Evolutionary conservation across 306 rosid genomes (phyloP), one percentile per base, ranked within the genome.

Genomic region (Casuarina glauca): DNA sequence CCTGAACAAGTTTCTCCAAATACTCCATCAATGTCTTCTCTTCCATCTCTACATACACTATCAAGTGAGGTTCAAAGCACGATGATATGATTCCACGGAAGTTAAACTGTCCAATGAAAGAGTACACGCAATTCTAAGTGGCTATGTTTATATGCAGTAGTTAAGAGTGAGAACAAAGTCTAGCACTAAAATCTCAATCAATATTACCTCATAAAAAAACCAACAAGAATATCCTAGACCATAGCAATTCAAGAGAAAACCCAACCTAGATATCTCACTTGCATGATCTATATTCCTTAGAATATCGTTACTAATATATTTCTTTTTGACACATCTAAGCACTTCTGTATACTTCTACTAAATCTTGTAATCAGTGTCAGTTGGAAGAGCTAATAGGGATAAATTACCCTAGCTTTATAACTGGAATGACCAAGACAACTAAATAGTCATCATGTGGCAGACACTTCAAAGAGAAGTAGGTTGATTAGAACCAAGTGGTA

Each of bases 71-170:
- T 82, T 95, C 99, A 84, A 95, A 95, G 90, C 97, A 93, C 82
- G 99, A 95, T 79, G 99, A 95, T 85, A 95, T 85, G 79, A 95
- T 95, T 80, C 99, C 99, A 58, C 97, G 97, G 76, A 95, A 95
- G 89, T 95, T 95, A 91, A 95, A 95, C 99, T 95, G 97, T 79
- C 88, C 87, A 88, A 90, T 83, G 57, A 86, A 86, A 79, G 78
- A 76, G 3, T 64, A 42, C 49, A 80, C 32, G 60, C 66, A 42
- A 72, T 75, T 81, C 76, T 78, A 77, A 87, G 86, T 73, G 57
- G 44, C 43, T 48, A 75, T 70, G 19, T 51, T 66, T 82, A 49
- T 81, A 17, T 67, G 76, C 74, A 72, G 51, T 51, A 61, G 67
- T 60, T 69, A 80, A 67, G 61, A 60, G 70, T 16, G 73, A 51